Base-by-base conservation (phyloP, 1,139 yeast genomes). In the Taphrina pruni region DNA sequence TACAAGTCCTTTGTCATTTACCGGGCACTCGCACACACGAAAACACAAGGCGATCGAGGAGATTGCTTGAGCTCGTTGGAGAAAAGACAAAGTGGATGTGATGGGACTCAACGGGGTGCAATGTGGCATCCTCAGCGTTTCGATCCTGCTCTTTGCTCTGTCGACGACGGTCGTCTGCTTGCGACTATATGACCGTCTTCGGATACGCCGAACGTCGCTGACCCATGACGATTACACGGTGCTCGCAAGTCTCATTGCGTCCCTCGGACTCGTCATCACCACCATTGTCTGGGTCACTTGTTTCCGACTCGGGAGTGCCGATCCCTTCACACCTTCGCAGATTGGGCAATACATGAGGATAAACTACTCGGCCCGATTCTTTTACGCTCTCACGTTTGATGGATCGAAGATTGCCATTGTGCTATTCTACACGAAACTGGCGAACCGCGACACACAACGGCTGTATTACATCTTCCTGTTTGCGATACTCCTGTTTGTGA, bases 311-410 rank as follows among this genome's bases (percentile, higher is more conserved):
- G 67, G 61, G 12, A 35, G 45, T n/a, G 48, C 46, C 35, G 35
- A 8, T 6, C 35, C 35, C 5, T 39, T 64, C 38, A 38, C 67
- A 17, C 52, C 41, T n/a, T 21, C 45, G 9, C 61, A 45, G 36
- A 12, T 36, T 36, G 55, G 58, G 12, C 36, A 38, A 17, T 54
- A 45, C n/a, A 48, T 38, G 43, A 64, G 46, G 55, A 45, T 38
- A 8, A 35, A 45, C 36, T 64, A 64, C 56, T 26, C 48, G 54
- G 55, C 55, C 12, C 41, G 61, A n/a, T 12, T 64, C 14, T 51
- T 64, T 48, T 64, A 64, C n/a, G 67, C 55, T 26, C 21, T 64
- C 21, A 55, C 58, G 9, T 64, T 64, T 38, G 67, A 64, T 21
- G 17, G 36, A 7, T 61, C 67, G 14, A 64, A 64, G 48, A 35